Base-by-base conservation (phyloP, 2,329 filamentous ascomycete genomes). In the Tothia fuscella region DNA sequence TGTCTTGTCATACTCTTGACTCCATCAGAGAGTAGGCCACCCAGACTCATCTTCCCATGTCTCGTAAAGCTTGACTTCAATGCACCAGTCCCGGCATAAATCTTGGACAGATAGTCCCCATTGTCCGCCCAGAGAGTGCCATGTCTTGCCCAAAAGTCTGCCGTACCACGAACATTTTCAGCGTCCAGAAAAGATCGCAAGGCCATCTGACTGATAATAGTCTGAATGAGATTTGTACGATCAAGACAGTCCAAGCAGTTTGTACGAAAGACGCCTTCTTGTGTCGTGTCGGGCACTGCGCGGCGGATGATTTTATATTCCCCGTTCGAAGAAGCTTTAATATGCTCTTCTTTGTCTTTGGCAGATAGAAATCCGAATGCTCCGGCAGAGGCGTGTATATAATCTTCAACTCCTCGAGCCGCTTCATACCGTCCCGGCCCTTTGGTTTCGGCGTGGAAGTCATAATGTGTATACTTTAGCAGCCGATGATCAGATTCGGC, bases 211-310 rank as follows among this genome's bases (percentile, higher is more conserved):
- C 88, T 95, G 52, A 98, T 83, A 49, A 96, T 84, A 0, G 88
- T 93, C 62, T 98, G 91, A 21, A 98, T 86, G 21, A 96, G 68
- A 56, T 98, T 98, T 6, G 91, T 98, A 45, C 91, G 78, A 58
- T 98, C 91, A 32, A 98, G 67, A 57, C 91, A 98, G 59, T 98
- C 91, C 20, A 98, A 69, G 57, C 91, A 98, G 53, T 98, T 98
- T 3, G 88, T 94, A 47, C 89, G 75, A 59, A 96, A 96, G 5
- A 93, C 76, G n/a, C 91, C 89, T 56, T 93, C 85, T 61, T 98
- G 91, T 56, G 93, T 86, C 38, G 95, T 65, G 17, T 93, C 74
- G 2, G 86, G 77, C 6, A 82, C 72, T 3, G 70, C 63, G 43
- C 63, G 60, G 42, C 57, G 56, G 45, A 60, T 48, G 10, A 56